Percentiles rank a stretch among this genome's conserved stretches.
phyloP scores from a whole-genome alignment of 1,139 yeast species.

The Suhomyces taliae region DNA sequence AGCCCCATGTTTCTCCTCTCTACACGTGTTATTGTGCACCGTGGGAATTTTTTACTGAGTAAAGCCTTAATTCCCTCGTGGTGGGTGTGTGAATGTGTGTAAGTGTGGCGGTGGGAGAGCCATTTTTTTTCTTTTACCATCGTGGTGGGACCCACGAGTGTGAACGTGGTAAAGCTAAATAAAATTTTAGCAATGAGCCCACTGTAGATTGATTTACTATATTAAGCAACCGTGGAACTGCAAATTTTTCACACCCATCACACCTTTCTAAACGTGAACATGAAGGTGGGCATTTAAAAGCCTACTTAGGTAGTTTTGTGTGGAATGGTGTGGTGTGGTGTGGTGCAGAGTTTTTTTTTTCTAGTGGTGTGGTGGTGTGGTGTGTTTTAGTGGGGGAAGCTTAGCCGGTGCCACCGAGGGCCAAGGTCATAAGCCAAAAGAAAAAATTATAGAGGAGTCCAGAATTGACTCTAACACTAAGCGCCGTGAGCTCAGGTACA shows the following conservation, averaged over 20 bases:
- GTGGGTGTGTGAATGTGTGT: neutral
- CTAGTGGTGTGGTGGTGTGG: no score
- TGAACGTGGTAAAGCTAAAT: neutral
- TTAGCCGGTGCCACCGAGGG: no score
- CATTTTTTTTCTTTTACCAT: neutral
- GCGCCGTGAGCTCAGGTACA: no score
- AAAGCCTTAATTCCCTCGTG: neutral
- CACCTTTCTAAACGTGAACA: no score
- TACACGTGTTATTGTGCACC: conserved; percentile 5
- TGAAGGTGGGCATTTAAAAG: no score
- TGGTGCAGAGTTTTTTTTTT: no score
- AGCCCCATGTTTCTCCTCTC: neutral
- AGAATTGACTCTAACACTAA: no score
- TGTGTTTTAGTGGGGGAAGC: no score
- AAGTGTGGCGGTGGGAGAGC: neutral
- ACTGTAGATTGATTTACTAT: neutral
- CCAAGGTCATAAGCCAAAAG: no score
- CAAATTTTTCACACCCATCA: no score
- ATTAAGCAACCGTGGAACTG: no score
- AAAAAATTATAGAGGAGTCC: no score
- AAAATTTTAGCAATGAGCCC: neutral
- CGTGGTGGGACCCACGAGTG: neutral
- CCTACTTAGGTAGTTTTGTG: neutral
- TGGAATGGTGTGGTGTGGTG: neutral
- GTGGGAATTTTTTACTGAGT: neutral